Evolutionary conservation across 2,329 filamentous ascomycete species (phyloP), one percentile per base, ranked within the genome.

Genomic region (Lasiodiplodia sp.): DNA sequence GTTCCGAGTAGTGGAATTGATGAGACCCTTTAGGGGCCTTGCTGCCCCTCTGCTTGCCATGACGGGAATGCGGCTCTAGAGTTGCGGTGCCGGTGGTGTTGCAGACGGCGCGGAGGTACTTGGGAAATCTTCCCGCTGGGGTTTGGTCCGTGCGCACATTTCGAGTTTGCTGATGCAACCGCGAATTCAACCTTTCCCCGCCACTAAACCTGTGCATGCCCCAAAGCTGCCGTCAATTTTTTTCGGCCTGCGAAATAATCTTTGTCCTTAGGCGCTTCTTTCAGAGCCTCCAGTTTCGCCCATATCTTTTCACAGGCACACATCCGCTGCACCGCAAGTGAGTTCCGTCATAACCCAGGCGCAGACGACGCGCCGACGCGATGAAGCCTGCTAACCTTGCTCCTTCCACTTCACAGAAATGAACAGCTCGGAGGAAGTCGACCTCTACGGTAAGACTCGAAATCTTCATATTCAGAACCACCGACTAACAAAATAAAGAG

Each of bases 371-470:
- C 66, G 37, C 47, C 14, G 28, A 11, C 34, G 44, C n/a, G 31
- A 34, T 10, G 8, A 23, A 16, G 25, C 2, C 1, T 4, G 25
- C 56, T 68, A 44, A 68, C 21, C 12, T 57, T 38, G 18, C 23
- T 23, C 68, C 76, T 76, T 79, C 73, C 72, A 71, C 71, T 72
- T 75, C 67, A 68, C 73, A 6, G 86, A 85, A 72, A 87, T 88
- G 72, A 74, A 72, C 72, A 73, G 75, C 68, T 69, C 73, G 4
- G 86, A 85, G 72, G 86, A 88, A 72, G 74, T 85, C 71, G 87
- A 90, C 76, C 84, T 90, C 75, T 90, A 90, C 74, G 82, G 83
- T 84, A 78, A 34, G 40, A n/a, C 16, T 40, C 18, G 18, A 28
- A 40, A 49, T 8, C 3, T 38, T 47, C 31, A 4, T 2, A 34